phyloP scores from a whole-genome alignment of 139 green algal species.

The Chlamydomonas schloesseri region DNA sequence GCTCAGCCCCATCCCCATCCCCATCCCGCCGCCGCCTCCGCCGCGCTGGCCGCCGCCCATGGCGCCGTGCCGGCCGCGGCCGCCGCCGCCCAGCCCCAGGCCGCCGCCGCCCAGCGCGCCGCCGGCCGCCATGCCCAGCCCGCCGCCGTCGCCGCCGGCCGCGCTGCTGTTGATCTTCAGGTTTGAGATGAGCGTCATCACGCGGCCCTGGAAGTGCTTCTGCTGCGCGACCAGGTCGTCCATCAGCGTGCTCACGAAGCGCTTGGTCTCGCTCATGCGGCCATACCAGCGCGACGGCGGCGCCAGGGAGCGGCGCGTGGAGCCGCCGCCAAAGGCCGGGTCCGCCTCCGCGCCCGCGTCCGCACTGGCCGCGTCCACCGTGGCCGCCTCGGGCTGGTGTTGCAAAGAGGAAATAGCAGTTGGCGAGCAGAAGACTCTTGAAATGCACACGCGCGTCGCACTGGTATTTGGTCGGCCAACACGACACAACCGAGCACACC shows the following conservation, averaged over 20 bases:
- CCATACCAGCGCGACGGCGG: constrained; percentile 16
- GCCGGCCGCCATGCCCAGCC: not conserved
- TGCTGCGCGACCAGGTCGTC: constrained; percentile 6
- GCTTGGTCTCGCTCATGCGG: constrained; percentile 40
- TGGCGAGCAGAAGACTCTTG: too few relatives aligned
- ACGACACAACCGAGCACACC: too few relatives aligned
- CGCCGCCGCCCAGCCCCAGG: not conserved
- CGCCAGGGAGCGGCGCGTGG: not conserved
- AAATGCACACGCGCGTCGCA: too few relatives aligned
- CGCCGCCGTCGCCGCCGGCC: not conserved
- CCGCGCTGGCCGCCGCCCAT: not conserved
- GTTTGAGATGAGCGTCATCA: not conserved
- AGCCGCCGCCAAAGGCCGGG: not conserved
- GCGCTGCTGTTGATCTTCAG: not conserved
- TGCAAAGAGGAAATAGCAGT: not conserved
- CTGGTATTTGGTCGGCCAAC: too few relatives aligned
- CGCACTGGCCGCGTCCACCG: not conserved
- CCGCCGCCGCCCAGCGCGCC: not conserved
- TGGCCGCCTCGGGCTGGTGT: constrained; percentile 21
- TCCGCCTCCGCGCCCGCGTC: not conserved
- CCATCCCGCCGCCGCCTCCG: not conserved
- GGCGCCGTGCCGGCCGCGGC: not conserved
- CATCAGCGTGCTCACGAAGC: constrained; percentile 5
- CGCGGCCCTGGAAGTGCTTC: not conserved
- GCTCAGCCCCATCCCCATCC: not conserved